A percentile compares a stretch with the other conserved stretches of the same genome.
These are phyloP conservation scores for Chlorociboria aeruginascens DNA, from an alignment of 495 filamentous ascomycete species.

Conservation along the genomic window DNA sequence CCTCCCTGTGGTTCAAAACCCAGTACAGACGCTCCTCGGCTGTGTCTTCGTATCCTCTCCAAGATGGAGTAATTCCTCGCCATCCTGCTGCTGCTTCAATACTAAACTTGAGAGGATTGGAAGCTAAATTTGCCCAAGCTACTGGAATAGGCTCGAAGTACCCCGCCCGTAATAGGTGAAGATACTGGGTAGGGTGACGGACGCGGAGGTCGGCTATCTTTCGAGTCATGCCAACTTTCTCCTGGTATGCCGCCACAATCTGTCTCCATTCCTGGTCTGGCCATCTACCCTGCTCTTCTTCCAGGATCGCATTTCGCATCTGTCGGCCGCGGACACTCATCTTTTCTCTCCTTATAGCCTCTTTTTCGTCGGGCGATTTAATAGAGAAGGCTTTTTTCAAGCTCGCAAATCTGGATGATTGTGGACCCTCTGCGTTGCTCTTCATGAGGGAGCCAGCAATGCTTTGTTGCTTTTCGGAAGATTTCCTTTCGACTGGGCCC, in stretches of 20 bases:
- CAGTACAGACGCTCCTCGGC: constrained; percentile 38
- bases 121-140: constrained; percentile 27
- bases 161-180: constrained; percentile 34
- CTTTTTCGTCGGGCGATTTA: constrained; percentile 27
- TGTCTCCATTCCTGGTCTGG: constrained; percentile 25
- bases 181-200: constrained; percentile 29
- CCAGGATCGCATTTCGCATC: constrained; percentile 26
- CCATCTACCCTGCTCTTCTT: constrained; percentile 32
- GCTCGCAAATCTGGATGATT: constrained; percentile 22
- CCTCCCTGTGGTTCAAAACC: constrained; percentile 33
- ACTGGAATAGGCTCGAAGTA: constrained; percentile 39
- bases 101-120: constrained; percentile 33
- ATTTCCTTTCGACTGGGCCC: neutral
- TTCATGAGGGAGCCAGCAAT: constrained; percentile 9
- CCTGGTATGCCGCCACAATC: constrained; percentile 30
- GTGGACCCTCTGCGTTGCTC: constrained; percentile 4
- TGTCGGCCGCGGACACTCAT: neutral
- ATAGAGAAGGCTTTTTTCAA: constrained; percentile 28
- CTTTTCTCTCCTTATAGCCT: constrained; percentile 13
- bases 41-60: constrained; percentile 35
- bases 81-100: constrained; percentile 33
- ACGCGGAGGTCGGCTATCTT: constrained; percentile 29
- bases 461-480: constrained; percentile 8
- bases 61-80: constrained; percentile 35
- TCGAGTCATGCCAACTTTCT: constrained; percentile 27